A percentile compares a stretch with the other conserved stretches of the same genome.
Evolutionary conservation across 2,329 filamentous ascomycete species (phyloP).

Genomic region (Dactylonectria macrodidyma): DNA sequence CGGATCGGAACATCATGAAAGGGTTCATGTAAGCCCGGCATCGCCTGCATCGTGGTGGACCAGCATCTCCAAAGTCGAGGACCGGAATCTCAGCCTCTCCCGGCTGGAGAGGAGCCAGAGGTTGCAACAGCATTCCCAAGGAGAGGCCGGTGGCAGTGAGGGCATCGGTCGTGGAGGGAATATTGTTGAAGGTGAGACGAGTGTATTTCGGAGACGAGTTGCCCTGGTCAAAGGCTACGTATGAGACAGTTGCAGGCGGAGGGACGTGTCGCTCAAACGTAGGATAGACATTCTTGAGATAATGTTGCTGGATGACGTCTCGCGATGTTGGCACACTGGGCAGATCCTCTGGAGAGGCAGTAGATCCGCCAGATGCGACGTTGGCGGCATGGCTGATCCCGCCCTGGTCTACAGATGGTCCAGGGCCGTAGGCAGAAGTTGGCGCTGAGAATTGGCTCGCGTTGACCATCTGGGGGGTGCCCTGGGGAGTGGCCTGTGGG

Average conservation of each 20-base stretch:
- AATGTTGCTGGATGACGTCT: slow-evolving; percentile 87
- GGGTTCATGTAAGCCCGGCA: slow-evolving; percentile 98
- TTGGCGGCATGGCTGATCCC: slow-evolving; percentile 51
- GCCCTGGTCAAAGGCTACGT: slow-evolving; percentile 95
- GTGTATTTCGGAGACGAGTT: slow-evolving; percentile 97
- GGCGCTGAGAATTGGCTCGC: slow-evolving; percentile 74
- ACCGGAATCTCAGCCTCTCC: slow-evolving; percentile 92
- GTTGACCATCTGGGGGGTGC: slow-evolving; percentile 57
- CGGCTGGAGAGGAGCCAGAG: slow-evolving; percentile 84
- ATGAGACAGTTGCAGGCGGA: slow-evolving; percentile 89
- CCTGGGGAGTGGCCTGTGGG: slow-evolving; percentile 60
- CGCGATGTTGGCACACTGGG: slow-evolving; percentile 90
- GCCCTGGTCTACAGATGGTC: slow-evolving; percentile 45
- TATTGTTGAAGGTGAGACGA: slow-evolving; percentile 92
- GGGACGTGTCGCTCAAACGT: slow-evolving; percentile 96
- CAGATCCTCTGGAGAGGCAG: slow-evolving; percentile 91
- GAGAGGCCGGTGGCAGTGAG: slow-evolving; percentile 86
- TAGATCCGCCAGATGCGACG: slow-evolving; percentile 56
- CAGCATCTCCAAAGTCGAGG: slow-evolving; percentile 92
- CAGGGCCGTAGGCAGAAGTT: slow-evolving; percentile 58
- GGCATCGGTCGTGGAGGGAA: slow-evolving; percentile 86
- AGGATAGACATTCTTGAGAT: slow-evolving; percentile 89
- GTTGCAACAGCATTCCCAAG: slow-evolving; percentile 90
- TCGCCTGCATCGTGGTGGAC: slow-evolving; percentile 91
- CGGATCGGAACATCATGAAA: slow-evolving; percentile 96